Evolutionary conservation across 805 yeast species (phyloP), one percentile per base, ranked within the genome.

Genomic region (Brettanomyces nanus): DNA sequence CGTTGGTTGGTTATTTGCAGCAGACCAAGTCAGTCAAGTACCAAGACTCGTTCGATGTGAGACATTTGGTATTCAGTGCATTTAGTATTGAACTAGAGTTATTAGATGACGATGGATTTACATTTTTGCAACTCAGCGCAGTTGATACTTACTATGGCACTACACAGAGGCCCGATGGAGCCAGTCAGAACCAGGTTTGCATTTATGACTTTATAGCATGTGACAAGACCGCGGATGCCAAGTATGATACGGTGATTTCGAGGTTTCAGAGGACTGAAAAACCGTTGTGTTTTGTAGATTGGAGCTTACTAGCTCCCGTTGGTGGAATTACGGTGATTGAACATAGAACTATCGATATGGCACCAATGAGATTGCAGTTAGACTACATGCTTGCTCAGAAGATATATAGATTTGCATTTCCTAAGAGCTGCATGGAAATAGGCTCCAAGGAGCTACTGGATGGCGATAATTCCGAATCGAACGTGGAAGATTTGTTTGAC

Each of bases 51-150:
- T 68, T 66, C 37, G 64, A 61, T 21, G 37, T 67, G 19, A 56
- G 77, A 34, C 76, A 80, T 42, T 73, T 80, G 76, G 60, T 68
- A 18, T 54, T 82, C 14, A 61, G 72, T 30, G 77, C 89, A 0
- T 87, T 83, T 47, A 81, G 80, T 43, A 67, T 87, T 33, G 74
- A 78, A 28, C 63, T 86, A 56, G 90, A 82, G 51, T 62, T 89
- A 46, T 63, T 89, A 39, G 76, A 75, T 39, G 74, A 73, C 9
- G 58, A 69, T 6, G 61, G 83, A 19, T 52, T 63, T 13, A 87
- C 94, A 18, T 77, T 89, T 52, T 62, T 85, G 32, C 95, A 85
- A 54, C 62, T 87, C 36, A 80, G 83, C 1, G 58, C 89, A 11
- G 78, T 80, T 2, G 68, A 71, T 25, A 68, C 82, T 2, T 68